A percentile compares a stretch with the other conserved stretches of the same genome.
Conservation (phyloP, 805 yeast species). For the Blastobotrys robertii region DNA sequence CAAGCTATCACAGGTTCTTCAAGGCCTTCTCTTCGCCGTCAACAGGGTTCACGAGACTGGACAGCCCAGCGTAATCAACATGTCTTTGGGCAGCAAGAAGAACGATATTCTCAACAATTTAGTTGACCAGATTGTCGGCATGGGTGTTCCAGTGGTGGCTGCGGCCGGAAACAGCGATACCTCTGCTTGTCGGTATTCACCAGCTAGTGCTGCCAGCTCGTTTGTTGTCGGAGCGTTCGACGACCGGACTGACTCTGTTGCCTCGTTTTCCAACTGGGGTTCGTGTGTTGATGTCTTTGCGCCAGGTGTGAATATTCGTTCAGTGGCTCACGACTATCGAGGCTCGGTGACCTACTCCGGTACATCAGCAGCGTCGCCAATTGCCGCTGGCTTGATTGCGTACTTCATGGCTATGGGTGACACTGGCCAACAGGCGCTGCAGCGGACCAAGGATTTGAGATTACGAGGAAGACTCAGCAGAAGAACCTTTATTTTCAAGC, state of each 20-base stretch:
- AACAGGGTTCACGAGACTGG: slow-evolving; percentile 9
- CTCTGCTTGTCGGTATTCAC: slow-evolving; percentile 78
- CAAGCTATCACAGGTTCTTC: slow-evolving; percentile 25
- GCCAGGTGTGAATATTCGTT: slow-evolving; percentile 74
- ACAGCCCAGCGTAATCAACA: slow-evolving; percentile 16
- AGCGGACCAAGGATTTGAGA: slow-evolving; percentile 13
- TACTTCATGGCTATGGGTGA: slow-evolving; percentile 42
- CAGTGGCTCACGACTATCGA: slow-evolving; percentile 26
- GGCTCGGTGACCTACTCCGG: slow-evolving; percentile 35
- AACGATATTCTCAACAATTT: slow-evolving; percentile 20
- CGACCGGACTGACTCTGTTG: slow-evolving; percentile 58
- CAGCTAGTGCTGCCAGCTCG: slow-evolving; percentile 66
- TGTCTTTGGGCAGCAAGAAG: slow-evolving; percentile 21
- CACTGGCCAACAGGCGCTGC: slow-evolving; percentile 14
- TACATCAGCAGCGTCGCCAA: slow-evolving; percentile 96
- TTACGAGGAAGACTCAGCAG: slow-evolving; percentile 10
- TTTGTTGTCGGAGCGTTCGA: slow-evolving; percentile 86
- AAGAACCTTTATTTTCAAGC: slow-evolving; percentile 15
- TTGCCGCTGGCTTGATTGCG: slow-evolving; percentile 80
- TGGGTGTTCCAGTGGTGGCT: slow-evolving; percentile 22
- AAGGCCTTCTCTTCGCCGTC: slow-evolving; percentile 28
- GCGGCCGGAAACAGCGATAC: slow-evolving; percentile 59
- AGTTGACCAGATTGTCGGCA: slow-evolving; percentile 17
- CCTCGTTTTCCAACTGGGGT: slow-evolving; percentile 87
- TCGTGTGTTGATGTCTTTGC: slow-evolving; percentile 82